Conservation (phyloP, 2,329 filamentous ascomycete genomes). For the Arthrobotrys conoides region DNA sequence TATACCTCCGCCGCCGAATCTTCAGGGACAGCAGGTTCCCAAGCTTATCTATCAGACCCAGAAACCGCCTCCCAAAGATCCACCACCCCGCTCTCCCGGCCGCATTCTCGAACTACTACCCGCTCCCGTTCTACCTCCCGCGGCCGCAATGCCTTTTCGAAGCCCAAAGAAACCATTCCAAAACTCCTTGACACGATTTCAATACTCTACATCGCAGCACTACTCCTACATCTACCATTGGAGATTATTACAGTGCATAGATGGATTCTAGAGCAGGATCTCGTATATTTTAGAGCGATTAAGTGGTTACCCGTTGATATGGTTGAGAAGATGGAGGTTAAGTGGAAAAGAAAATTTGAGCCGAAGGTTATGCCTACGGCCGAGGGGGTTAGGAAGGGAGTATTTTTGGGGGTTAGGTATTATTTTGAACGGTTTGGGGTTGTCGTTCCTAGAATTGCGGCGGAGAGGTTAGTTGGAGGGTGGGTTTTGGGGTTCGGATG, state of each 20-base stretch:
- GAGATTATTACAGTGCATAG: conserved; percentile 79
- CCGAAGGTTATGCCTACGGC: conserved; percentile 68
- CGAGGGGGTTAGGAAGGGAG: conserved; percentile 76
- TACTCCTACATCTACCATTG: conserved; percentile 83
- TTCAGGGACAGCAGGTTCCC: conserved; percentile 62
- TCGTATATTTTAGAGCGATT: conserved; percentile 79
- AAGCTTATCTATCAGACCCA: conserved; percentile 25
- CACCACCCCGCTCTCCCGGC: conserved; percentile 16
- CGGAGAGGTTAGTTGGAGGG: conserved; percentile 76
- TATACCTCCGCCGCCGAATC: conserved; percentile 64
- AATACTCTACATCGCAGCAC: conserved; percentile 82
- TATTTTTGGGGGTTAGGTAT: conserved; percentile 75
- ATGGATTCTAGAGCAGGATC: conserved; percentile 77
- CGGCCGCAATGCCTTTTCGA: conserved; percentile 68
- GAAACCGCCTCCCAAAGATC: conserved; percentile 37
- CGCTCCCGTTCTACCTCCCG: conserved; percentile 62
- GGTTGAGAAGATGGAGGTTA: conserved; percentile 75
- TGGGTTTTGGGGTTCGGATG: conserved; percentile 80
- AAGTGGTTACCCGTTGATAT: conserved; percentile 76
- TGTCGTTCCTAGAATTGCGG: conserved; percentile 80
- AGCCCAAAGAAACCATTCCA: conserved; percentile 70
- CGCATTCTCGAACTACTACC: conserved; percentile 31
- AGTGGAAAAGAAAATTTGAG: conserved; percentile 75
- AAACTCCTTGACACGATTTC: conserved; percentile 80
- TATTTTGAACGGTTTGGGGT: conserved; percentile 80